Evolutionary conservation across 73 alveolate genomes (phyloP).

Genomic region (Tetrahymena thermophila): DNA sequence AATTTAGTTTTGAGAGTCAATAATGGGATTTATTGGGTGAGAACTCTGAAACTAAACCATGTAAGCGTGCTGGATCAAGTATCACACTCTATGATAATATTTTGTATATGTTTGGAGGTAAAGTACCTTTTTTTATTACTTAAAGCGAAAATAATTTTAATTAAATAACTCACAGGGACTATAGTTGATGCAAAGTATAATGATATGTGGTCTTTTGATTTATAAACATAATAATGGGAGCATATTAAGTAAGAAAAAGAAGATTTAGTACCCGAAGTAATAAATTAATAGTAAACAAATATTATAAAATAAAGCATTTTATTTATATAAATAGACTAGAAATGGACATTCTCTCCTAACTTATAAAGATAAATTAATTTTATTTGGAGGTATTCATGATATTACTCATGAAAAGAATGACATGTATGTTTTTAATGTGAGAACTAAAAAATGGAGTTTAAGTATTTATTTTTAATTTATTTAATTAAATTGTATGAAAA

Average conservation of each 20-base stretch:
- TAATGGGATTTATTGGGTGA: slow-evolving; percentile 11
- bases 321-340: not conserved
- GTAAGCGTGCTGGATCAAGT: not conserved
- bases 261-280: not conserved
- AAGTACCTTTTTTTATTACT: not conserved
- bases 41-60: not conserved
- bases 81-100: not conserved
- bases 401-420: slow-evolving; percentile 33
- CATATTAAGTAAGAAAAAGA: not conserved
- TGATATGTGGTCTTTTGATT: not conserved
- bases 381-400: slow-evolving; percentile 39
- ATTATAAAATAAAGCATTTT: not conserved
- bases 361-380: not conserved
- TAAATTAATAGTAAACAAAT: not conserved
- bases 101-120: not conserved
- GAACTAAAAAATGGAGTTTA: not conserved
- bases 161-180: not conserved
- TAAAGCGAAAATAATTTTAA: not conserved
- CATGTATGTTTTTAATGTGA: not conserved
- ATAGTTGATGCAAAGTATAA: not conserved
- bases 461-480: not conserved
- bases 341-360: slow-evolving; percentile 14
- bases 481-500: not conserved
- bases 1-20: slow-evolving; percentile 24
- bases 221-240: not conserved